Base-by-base conservation (phyloP, 2,329 filamentous ascomycete genomes). In the Emmonsiellopsis sp. region DNA sequence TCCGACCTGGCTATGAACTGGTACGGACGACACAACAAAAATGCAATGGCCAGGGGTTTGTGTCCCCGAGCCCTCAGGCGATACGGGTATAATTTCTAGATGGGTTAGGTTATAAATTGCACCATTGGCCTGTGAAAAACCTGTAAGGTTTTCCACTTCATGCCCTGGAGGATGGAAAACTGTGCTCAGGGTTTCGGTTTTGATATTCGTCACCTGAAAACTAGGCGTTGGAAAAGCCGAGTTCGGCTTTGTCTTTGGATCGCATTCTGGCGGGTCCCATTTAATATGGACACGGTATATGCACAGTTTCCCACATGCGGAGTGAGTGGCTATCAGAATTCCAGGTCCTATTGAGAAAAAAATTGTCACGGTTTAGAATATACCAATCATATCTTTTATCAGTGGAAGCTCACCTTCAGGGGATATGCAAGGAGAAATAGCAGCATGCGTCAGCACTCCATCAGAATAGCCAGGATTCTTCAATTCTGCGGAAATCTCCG, bases 391-490 rank as follows among this genome's bases (percentile, higher is more conserved):
- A 34, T 17, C 45, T 42, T 55, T 45, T 49, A 47, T 56, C 45
- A 55, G 56, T 56, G 42, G 51, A 21, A 58, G 51, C 50, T 47
- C 52, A 58, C 87, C 83, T 68, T 84, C 88, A 53, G 91, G 87
- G 2, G 21, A 27, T 27, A 27, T 27, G 21, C 21, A 27, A 27
- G 86, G 82, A 55, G 85, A 81, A 57, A 90, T 75, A 40, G 87
- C 80, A 9, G 88, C 88, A 71, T 94, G 89, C 0, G 88, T 89
- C 49, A 92, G 78, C n/a, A 88, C 68, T 58, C 89, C 85, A 57
- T 89, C 83, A 0, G 85, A 83, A 36, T 83, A 83, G 32, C 82
- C 78, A 53, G 88, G 77, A 57, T 83, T 84, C 64, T 91, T 87
- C 37, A 95, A 71, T 57, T 92, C 86, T n/a, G 85, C 74, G 2